Evolutionary conservation across 1,284 basidiomycete species (phyloP), one percentile per base, ranked within the genome.

Genomic region (Coniferiporia weirii): DNA sequence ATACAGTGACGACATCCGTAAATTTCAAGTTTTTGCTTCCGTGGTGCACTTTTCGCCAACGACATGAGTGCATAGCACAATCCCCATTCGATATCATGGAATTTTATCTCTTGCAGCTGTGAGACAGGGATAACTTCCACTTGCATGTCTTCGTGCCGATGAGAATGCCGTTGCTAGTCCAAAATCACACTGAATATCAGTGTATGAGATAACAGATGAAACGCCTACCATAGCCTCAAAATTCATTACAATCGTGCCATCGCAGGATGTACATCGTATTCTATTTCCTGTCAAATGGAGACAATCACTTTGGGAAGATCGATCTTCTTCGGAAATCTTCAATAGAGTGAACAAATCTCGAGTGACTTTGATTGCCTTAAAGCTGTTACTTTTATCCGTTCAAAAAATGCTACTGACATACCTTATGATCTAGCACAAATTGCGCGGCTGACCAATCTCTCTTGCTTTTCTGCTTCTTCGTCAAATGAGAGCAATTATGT

Each of bases 381-480:
- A 34, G 54, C 43, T 38, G 35, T 44, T 32, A 48, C 9, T 72
- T n/a, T 15, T 27, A 46, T 1, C 63, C 2, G 62, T 64, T 8
- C 63, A 65, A 4, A 6, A 46, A 50, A 34, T 36, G 13, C n/a
- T 8, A 19, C 56, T 27, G 34, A 64, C 71, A 6, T 59, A 82
- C 86, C 76, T 79, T 81, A 8, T 74, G 73, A 68, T 89, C 85
- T 57, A 75, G 77, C 15, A 73, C 71, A 60, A 89, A 89, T 13
- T 76, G 68, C 2, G 73, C 70, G 0, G 77, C 73, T 35, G 66
- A 73, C 83, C 85, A 87, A 2, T 66, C 65, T 19, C 66, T 67
- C 40, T 72, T 73, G 32, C 48, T 50, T 60, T 66, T 68, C 50
- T 66, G 64, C 59, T 68, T 71, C 59, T 67, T 66, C 46, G 69